Percentiles rank a stretch among this genome's conserved stretches.
phyloP scores from a whole-genome alignment of 1,284 basidiomycete genomes.

The Rhodotorula sp. region DNA sequence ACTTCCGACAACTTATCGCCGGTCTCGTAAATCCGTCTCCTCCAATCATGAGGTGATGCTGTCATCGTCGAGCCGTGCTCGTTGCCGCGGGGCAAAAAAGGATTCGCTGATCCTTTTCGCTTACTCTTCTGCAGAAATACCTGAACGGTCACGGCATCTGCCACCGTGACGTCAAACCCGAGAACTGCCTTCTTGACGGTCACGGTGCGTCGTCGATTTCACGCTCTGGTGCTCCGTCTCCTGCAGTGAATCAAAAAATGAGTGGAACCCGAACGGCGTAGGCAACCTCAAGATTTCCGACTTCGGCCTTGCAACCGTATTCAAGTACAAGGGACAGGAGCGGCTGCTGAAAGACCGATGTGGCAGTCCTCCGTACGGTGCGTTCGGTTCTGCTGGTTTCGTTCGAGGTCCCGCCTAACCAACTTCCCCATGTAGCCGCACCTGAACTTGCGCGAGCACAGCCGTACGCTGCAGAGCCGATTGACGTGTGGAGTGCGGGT shows the following conservation, averaged over 20 bases:
- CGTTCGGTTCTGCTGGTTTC: constrained; percentile 61
- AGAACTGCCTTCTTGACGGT: constrained; percentile 52
- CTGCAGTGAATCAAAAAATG: no score
- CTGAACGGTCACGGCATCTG: constrained; percentile 55
- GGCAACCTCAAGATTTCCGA: constrained; percentile 82
- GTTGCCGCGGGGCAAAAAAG: no score
- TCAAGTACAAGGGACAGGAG: constrained; percentile 81
- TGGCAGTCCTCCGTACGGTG: constrained; percentile 84
- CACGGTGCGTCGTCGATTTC: constrained; percentile 15
- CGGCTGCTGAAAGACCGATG: constrained; percentile 77
- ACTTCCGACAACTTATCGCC: constrained; percentile 82
- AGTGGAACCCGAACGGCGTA: no score
- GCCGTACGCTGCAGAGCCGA: constrained; percentile 83
- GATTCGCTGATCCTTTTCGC: neutral
- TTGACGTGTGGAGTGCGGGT: constrained; percentile 94
- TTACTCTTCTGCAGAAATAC: constrained; percentile 44
- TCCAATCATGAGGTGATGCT: no score
- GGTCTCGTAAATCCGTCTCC: constrained; percentile 58
- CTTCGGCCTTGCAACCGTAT: constrained; percentile 91
- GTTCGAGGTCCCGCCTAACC: neutral
- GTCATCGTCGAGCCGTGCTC: no score
- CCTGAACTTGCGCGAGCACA: constrained; percentile 43
- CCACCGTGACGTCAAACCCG: constrained; percentile 54
- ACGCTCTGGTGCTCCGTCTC: neutral
- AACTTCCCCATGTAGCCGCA: constrained; percentile 14